Percentiles rank a stretch among this genome's conserved stretches.
phyloP scores from a whole-genome alignment of 2,329 filamentous ascomycete genomes.

The Penicillium digitatum region DNA sequence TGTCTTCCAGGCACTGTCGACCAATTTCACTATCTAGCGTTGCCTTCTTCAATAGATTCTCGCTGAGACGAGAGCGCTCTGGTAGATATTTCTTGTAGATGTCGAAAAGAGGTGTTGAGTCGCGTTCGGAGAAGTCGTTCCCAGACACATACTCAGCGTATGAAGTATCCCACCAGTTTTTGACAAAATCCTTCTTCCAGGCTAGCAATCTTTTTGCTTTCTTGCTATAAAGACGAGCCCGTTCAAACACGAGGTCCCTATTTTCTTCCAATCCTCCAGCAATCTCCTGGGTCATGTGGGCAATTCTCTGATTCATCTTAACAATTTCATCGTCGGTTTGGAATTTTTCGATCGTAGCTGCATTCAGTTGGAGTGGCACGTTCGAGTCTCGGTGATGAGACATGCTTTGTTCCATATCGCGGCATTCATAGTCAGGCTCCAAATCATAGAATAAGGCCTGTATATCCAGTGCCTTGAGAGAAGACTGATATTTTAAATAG shows the following conservation, averaged over 20 bases:
- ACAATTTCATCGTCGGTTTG: conserved; percentile 11
- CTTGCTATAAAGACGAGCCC: conserved; percentile 15
- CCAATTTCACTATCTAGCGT: conserved; percentile 18
- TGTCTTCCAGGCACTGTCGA: conserved; percentile 19
- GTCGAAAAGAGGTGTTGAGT: conserved; percentile 18
- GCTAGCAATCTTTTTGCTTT: conserved; percentile 16
- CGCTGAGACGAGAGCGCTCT: conserved; percentile 7
- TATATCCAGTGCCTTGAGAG: conserved; percentile 20
- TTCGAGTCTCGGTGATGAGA: conserved; percentile 19
- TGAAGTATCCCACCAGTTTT: conserved; percentile 17
- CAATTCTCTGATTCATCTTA: conserved; percentile 15
- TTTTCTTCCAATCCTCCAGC: conserved; percentile 7
- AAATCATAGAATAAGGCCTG: conserved; percentile 18
- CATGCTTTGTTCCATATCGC: conserved; percentile 23
- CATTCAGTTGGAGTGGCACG: conserved; percentile 14
- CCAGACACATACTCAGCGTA: conserved; percentile 22
- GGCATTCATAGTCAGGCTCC: conserved; percentile 19
- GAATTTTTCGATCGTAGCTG: conserved; percentile 12
- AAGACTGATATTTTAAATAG: conserved; percentile 20
- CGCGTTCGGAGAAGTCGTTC: conserved; percentile 17
- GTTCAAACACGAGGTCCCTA: conserved; percentile 6
- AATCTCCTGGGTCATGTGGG: conserved; percentile 13
- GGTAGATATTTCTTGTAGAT: conserved; percentile 23
- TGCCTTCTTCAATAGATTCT: conserved; percentile 17
- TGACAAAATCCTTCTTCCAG: conserved; percentile 13